Base-by-base conservation (phyloP, 2,329 filamentous ascomycete species). In the Apiospora malaysiana region DNA sequence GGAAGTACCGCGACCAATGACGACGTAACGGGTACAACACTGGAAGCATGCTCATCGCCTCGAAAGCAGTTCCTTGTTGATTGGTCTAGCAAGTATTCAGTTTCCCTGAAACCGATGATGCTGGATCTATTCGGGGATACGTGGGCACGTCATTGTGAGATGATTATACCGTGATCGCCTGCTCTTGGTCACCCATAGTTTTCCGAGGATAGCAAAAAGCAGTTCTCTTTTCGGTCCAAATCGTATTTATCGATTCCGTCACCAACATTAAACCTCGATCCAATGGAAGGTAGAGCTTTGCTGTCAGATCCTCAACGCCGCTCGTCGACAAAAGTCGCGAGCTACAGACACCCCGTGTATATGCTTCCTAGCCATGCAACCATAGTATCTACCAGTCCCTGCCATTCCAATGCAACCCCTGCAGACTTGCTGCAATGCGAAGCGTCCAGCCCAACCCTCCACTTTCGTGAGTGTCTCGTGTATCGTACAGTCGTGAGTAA, bases 401-500 rank as follows among this genome's bases (percentile, higher is more conserved):
- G 10, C 18, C 51, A 21, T 10, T 5, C 4, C 3, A 7, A 59
- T 63, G 56, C 56, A 40, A 23, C 21, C 18, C 56, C 27, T 10
- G 32, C 32, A 6, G 21, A 63, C 56, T n/a, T 32, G n/a, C 37
- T 40, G 56, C 56, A 40, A 63, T 40, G 27, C 56, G 12, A 63
- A 40, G 51, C 56, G 51, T 59, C 51, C 27, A 56, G 23, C 18
- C 49, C 25, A 16, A 12, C 27, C 25, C 18, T 18, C 9, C 21
- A 23, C 2, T n/a, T 21, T 18, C 32, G 4, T 63, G 27, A 63
- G 14, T 63, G 56, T 40, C 37, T 63, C 56, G 21, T 63, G 32
- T 63, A 63, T 40, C 56, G 21, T 63, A 40, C 32, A 63, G 32
- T 56, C 67, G 47, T 56, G 18, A 68, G 47, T 56, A 25, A 68